Evolutionary conservation across 2,329 filamentous ascomycete species (phyloP), one percentile per base, ranked within the genome.

Genomic region (Sporothrix dimorphospora): DNA sequence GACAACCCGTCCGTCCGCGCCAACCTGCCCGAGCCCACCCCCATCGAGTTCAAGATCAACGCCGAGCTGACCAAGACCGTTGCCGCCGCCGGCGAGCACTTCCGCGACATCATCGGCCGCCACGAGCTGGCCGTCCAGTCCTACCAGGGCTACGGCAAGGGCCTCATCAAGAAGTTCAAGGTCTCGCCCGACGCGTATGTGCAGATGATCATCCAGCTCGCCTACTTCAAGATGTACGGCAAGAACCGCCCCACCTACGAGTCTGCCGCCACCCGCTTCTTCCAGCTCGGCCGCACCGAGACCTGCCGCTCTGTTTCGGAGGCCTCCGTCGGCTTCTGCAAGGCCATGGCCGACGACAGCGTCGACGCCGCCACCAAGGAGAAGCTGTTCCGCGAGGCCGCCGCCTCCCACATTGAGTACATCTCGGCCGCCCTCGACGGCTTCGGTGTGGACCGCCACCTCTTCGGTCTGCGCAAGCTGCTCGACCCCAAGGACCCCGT

Each of bases 221-320:
- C 96, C 51, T 99, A 99, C 87, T 91, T 91, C 88, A 98, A 98
- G 85, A 98, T 99, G 93, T 97, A 97, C 83, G 96, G 96, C 86
- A 94, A 94, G 87, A 98, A 94, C 87, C 89, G 96, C 4, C 96
- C 96, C 1, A 99, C 97, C 0, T 99, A 99, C 85, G 96, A 99
- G 84, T 98, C 94, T 5, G 96, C 96, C 30, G 91, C 96, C 3
- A 97, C 94, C 3, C 92, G 97, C 72, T 93, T 94, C 79, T 99
- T 97, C 90, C 94, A 98, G 82, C 92, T 93, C 78, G 97, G 96
- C 75, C 93, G 96, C 76, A 99, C 97, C 3, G 96, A 99, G 83
- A 98, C 96, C 5, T 98, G 94, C 83, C 92, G 97, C 69, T 89
- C 91, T 53, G 94, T 99, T 4, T 97, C 93, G 0, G 94, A 98